Evolutionary conservation across 1,284 basidiomycete species (phyloP).

Genomic region (Leccinum angustisporum): DNA sequence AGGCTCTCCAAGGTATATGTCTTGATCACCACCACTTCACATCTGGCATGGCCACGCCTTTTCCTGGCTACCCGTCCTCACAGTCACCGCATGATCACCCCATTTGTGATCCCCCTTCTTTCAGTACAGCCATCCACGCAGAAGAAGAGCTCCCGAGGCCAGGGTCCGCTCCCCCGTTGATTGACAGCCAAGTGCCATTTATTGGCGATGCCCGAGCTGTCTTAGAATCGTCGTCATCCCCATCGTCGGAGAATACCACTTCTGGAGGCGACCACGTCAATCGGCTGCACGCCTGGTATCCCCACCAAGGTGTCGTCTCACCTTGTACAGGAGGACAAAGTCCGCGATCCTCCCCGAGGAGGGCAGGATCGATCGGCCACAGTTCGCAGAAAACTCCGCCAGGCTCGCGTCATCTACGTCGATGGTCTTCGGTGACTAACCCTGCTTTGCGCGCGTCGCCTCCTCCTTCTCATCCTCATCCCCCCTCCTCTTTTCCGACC

Average conservation of each 20-base stretch:
- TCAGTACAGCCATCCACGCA: conserved; percentile 21
- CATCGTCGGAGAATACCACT: conserved; percentile 11
- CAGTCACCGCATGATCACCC: conserved; percentile 33
- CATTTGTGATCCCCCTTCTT: conserved; percentile 23
- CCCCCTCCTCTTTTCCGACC: conserved; percentile 12
- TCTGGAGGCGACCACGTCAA: conserved; percentile 16
- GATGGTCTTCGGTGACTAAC: conserved; percentile 34
- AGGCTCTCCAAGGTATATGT: conserved; percentile 20
- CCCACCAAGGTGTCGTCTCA: conserved; percentile 17
- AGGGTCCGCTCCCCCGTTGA: conserved; percentile 33
- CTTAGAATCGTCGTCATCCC: conserved; percentile 7
- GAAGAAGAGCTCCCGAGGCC: conserved; percentile 24
- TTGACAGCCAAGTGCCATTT: conserved; percentile 31
- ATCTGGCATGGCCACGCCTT: conserved; percentile 31
- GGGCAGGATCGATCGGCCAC: conserved; percentile 36
- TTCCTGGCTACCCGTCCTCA: conserved; percentile 33
- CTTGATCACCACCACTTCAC: conserved; percentile 26
- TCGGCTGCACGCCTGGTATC: conserved; percentile 26
- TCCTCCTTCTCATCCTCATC: neutral
- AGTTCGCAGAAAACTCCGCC: conserved; percentile 32
- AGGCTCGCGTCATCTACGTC: conserved; percentile 31
- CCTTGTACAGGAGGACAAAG: conserved; percentile 20
- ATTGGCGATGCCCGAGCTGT: conserved; percentile 28
- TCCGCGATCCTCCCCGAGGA: conserved; percentile 35
- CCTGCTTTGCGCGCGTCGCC: conserved; percentile 28